A percentile compares a stretch with the other conserved stretches of the same genome.
Conservation (phyloP, 108 stramenopile species). For the Fistulifera pelliculosa region DNA sequence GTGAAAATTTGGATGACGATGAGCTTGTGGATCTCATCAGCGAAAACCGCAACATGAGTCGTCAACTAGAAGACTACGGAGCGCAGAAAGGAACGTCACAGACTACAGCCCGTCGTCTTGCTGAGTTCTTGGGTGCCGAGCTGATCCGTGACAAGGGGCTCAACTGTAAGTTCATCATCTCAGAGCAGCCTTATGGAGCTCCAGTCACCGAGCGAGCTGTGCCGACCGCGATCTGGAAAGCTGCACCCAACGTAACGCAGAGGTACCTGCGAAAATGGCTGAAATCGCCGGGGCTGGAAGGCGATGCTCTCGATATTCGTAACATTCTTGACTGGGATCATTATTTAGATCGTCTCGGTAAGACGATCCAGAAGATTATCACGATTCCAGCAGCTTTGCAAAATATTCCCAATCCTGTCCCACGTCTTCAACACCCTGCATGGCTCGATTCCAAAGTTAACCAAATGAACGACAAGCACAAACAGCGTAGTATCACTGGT, state of each 20-base stretch:
- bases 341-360: conserved; percentile 92
- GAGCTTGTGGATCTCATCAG: conserved; percentile 96
- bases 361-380: conserved; percentile 97
- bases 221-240: conserved; percentile 94
- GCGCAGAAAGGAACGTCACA: conserved; percentile 92
- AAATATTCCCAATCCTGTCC: conserved; percentile 90
- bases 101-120: conserved; percentile 94
- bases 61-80: conserved; percentile 96
- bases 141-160: conserved; percentile 97
- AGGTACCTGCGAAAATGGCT: conserved; percentile 92
- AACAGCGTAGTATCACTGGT: conserved; percentile 74
- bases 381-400: conserved; percentile 98
- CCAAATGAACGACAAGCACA: conserved; percentile 71
- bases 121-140: conserved; percentile 96
- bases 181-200: conserved; percentile 89
- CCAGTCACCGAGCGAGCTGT: conserved; percentile 96
- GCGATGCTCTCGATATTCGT: conserved; percentile 87
- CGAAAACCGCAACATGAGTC: conserved; percentile 96
- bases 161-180: conserved; percentile 96
- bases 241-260: conserved; percentile 65
- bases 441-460: conserved; percentile 89
- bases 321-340: conserved; percentile 97
- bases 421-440: conserved; percentile 89
- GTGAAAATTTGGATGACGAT: conserved; percentile 87
- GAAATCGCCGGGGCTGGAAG: conserved; percentile 76